A percentile compares a stretch with the other conserved stretches of the same genome.
These are phyloP conservation scores for Torulaspora indica DNA, from an alignment of 805 yeast species.

Conservation along the genomic window DNA sequence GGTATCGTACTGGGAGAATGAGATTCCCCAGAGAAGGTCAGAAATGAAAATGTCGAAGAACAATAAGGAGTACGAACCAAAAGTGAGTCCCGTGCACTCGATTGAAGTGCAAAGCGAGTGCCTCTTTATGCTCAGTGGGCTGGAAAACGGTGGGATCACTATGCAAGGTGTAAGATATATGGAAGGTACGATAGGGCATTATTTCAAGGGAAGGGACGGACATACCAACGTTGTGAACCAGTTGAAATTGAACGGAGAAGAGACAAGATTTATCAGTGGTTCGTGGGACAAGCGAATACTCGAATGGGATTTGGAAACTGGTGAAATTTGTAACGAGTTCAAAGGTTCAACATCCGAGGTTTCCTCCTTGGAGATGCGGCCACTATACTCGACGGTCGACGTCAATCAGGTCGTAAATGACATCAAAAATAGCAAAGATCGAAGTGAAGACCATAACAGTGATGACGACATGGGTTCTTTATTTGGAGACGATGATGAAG, in stretches of 20 bases:
- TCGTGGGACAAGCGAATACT: slow-evolving; percentile 82
- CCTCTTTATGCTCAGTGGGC: slow-evolving; percentile 78
- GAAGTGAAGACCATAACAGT: slow-evolving; percentile 34
- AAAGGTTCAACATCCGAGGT: slow-evolving; percentile 69
- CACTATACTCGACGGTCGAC: slow-evolving; percentile 46
- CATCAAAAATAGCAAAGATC: slow-evolving; percentile 16
- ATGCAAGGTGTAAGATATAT: slow-evolving; percentile 75
- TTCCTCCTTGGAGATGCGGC: slow-evolving; percentile 68
- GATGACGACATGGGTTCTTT: slow-evolving; percentile 46
- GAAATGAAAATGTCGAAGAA: slow-evolving; percentile 34
- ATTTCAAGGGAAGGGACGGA: slow-evolving; percentile 47
- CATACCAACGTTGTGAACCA: slow-evolving; percentile 77
- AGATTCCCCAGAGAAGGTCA: slow-evolving; percentile 64
- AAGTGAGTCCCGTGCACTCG: slow-evolving; percentile 79
- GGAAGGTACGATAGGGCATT: slow-evolving; percentile 78
- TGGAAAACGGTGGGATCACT: slow-evolving; percentile 78
- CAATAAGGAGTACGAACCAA: slow-evolving; percentile 46
- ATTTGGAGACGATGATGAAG: slow-evolving; percentile 47
- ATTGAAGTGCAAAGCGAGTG: slow-evolving; percentile 80
- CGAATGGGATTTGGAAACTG: slow-evolving; percentile 84
- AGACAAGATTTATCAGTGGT: slow-evolving; percentile 68
- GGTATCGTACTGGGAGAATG: slow-evolving; percentile 91
- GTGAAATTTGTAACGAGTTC: slow-evolving; percentile 48
- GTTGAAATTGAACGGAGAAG: slow-evolving; percentile 55
- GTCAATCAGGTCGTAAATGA: slow-evolving; percentile 28